phyloP scores from a whole-genome alignment of 1,139 yeast genomes.

The Nakaseomyces delphensis region DNA sequence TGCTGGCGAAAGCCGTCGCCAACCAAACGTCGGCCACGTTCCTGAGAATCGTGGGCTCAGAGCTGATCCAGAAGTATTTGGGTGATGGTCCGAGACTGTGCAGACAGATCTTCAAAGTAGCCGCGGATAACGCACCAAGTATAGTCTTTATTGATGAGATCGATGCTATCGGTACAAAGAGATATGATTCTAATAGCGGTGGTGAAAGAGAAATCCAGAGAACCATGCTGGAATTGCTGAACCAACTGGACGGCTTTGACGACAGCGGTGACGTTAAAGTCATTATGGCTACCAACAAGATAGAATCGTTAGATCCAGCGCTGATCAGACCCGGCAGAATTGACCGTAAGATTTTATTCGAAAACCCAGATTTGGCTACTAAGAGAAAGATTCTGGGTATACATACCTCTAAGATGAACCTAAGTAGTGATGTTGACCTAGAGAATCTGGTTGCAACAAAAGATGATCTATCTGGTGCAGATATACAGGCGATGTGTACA shows the following conservation, averaged over 20 bases:
- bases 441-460: conserved; percentile 86
- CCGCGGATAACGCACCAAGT: conserved; percentile 95
- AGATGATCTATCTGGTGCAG: conserved; percentile 97
- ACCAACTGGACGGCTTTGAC: conserved; percentile 96
- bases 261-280: conserved; percentile 98
- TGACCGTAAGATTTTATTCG: conserved; percentile 93
- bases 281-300: conserved; percentile 97
- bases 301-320: conserved; percentile 94
- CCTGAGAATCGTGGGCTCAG: conserved; percentile 93
- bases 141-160: conserved; percentile 98
- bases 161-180: conserved; percentile 96
- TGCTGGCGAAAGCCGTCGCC: conserved; percentile 96
- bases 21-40: conserved; percentile 96
- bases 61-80: conserved; percentile 88
- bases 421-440: conserved; percentile 77
- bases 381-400: conserved; percentile 88
- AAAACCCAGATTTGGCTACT: conserved; percentile 88
- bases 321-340: conserved; percentile 98
- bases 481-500: conserved; percentile 95
- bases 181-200: conserved; percentile 93
- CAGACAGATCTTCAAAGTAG: conserved; percentile 92
- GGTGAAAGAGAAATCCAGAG: conserved; percentile 98
- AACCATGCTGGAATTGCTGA: conserved; percentile 94
- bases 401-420: conserved; percentile 91
- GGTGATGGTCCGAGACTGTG: conserved; percentile 97